Evolutionary conservation across 495 filamentous ascomycete species (phyloP), one percentile per base, ranked within the genome.

Genomic region (Podospora fimiseda): DNA sequence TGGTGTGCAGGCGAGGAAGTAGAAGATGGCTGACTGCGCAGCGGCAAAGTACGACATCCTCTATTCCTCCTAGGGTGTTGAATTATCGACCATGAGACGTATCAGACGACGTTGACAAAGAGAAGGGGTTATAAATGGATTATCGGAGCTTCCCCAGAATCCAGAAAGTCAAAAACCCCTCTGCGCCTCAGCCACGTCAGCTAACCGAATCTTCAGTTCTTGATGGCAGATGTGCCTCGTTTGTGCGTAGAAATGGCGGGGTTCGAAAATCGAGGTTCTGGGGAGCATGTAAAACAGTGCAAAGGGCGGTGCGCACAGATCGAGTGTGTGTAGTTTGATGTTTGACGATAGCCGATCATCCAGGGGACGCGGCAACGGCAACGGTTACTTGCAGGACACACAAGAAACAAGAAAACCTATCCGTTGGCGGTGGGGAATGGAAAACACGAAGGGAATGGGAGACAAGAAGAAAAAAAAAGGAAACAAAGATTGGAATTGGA

Each of bases 1-100:
- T 61, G 89, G 89, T 24, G 87, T 83, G 68, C 89, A 95, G 45
- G 87, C 86, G 51, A 83, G 77, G 59, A 91, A 81, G 75, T 91
- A 94, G 71, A 94, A 95, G 64, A 91, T 71, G 52, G 87, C 88
- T 14, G 89, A 95, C 71, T 93, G 90, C 9, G 81, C 60, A 47
- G 76, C 79, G 24, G 70, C 68, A 36, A 65, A 64, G 51, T 78
- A 73, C 50, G 79, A 80, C 78, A 82, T 82, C 44, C 45, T 71
- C 27, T n/a, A n/a, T n/a, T n/a, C n/a, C n/a, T n/a, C n/a, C n/a
- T n/a, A n/a, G n/a, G n/a, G n/a, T n/a, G n/a, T n/a, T n/a, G n/a
- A n/a, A n/a, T n/a, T n/a, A n/a, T n/a, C n/a, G n/a, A n/a, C n/a
- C n/a, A n/a, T n/a, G n/a, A n/a, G n/a, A n/a, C n/a, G n/a, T n/a